Evolutionary conservation across 352 stramenopile genomes (phyloP), one percentile per base, ranked within the genome.

Genomic region (Phytophthora nicotianae): DNA sequence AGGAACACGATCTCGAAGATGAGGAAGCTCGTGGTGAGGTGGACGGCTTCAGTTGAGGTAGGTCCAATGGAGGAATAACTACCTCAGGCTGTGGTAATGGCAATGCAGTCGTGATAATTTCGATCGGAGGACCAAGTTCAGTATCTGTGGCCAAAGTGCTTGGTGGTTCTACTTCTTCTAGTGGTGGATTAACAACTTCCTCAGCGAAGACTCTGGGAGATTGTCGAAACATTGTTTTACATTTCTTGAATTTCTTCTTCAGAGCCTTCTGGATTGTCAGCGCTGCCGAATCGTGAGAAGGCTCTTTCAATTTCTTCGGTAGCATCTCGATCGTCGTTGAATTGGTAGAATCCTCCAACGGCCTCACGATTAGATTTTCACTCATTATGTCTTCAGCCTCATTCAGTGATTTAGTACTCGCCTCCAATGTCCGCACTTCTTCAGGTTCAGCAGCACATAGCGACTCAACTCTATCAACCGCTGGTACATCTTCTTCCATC

Each of bases 201-300:
- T 76, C 70, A 3, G 57, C 68, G 8, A 81, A 74, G 4, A 87
- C 62, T 19, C 73, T 72, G 13, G 75, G 71, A 7, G 78, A 81
- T 50, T 79, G 65, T 9, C 78, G 72, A 21, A 85, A 75, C 35
- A 83, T 62, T 45, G 74, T 75, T 20, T 74, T 67, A 29, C 67
- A 75, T 27, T 71, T 58, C 50, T 65, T 74, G 40, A 65, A 77
- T 8, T 66, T 75, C 60, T 75, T 74, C 50, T 81, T 82, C 47
- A 87, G 16, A 5, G 70, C 77, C 19, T 79, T 74, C 21, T 84
- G 75, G 16, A 87, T 84, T 3, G 68, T 87, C 10, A 21, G 38
- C 0, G 77, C 77, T 2, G 77, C 74, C 17, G 55, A 62, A 13
- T 81, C 59, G 6, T 47, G 50, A 5, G 40, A 40, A 45, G 27